phyloP scores from a whole-genome alignment of 768 basidiomycete genomes.

The Lentinula guzmanii region DNA sequence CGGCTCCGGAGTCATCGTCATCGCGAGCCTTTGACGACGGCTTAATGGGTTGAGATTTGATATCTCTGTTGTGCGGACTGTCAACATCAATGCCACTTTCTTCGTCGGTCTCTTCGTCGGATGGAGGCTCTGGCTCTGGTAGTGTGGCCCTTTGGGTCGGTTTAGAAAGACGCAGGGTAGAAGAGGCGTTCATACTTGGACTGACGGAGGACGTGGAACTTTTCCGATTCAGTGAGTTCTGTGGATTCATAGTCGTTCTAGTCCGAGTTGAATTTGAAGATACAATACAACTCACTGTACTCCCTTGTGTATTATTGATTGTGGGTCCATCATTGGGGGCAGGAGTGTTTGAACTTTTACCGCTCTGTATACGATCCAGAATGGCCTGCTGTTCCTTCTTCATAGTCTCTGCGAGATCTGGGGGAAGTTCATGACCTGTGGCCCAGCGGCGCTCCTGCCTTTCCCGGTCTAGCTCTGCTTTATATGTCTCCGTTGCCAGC shows the following conservation, averaged over 20 bases:
- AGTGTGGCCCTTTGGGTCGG: neutral
- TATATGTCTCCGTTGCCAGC: conserved; percentile 42
- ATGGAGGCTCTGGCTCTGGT: neutral
- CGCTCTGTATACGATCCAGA: neutral
- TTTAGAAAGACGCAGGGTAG: neutral
- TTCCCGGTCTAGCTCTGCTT: conserved; percentile 37
- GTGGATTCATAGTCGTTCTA: neutral
- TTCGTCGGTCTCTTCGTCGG: neutral
- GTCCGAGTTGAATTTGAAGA: neutral
- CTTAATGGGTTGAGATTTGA: neutral
- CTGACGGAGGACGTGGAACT: conserved; percentile 1
- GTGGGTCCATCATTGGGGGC: neutral
- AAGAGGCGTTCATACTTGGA: neutral
- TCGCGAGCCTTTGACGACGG: neutral
- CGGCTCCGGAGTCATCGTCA: neutral
- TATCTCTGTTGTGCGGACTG: neutral
- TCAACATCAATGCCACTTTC: neutral
- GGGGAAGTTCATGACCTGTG: conserved; percentile 21
- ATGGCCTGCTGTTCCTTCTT: conserved; percentile 8
- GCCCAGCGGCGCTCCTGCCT: conserved; percentile 46
- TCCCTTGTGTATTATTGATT: neutral
- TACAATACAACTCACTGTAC: neutral
- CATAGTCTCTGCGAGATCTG: conserved; percentile 1
- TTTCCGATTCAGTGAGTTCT: neutral
- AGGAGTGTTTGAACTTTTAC: neutral